Percentiles rank a stretch among this genome's conserved stretches.
Conservation (phyloP, 179 eudicot species). For the Amaranthus tricolor region DNA sequence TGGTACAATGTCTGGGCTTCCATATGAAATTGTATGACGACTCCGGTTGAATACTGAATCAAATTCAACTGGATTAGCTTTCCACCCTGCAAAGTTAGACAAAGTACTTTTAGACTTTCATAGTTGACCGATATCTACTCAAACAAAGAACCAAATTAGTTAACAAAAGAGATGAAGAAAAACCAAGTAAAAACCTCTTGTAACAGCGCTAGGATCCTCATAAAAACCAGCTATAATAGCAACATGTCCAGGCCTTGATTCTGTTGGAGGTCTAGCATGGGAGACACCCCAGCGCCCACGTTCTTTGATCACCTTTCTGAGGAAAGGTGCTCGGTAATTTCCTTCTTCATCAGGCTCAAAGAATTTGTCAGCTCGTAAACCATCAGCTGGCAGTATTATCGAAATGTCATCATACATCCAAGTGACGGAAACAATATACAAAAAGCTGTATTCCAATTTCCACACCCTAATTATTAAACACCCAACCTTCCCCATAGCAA, state of each 20-base stretch:
- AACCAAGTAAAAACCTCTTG: conserved; percentile 54
- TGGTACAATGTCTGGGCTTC: conserved; percentile 96
- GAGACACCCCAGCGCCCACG: conserved; percentile 99
- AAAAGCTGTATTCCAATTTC: neutral
- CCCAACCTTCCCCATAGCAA: neutral
- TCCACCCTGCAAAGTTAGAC: conserved; percentile 65
- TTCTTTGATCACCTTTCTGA: conserved; percentile 77
- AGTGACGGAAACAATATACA: neutral
- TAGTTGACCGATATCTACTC: neutral
- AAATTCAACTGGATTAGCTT: conserved; percentile 98
- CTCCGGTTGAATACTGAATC: conserved; percentile 94
- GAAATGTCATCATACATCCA: conserved; percentile 6
- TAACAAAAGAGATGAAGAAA: conserved; percentile 1
- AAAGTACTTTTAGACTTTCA: conserved; percentile 6
- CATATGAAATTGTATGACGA: conserved; percentile 78
- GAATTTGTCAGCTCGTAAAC: conserved; percentile 93
- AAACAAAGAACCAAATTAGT: neutral
- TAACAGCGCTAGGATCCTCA: conserved; percentile 99
- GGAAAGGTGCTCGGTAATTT: conserved; percentile 82
- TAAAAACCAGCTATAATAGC: conserved; percentile 95
- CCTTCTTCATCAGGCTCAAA: conserved; percentile 84
- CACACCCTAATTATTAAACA: neutral
- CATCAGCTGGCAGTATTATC: conserved; percentile 69
- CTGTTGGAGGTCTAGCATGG: conserved; percentile 98
- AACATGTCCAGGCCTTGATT: conserved; percentile 99